A percentile compares a stretch with the other conserved stretches of the same genome.
These are phyloP conservation scores for Kodamaea arcana DNA, from an alignment of 1,139 yeast species.

Conservation along the genomic window DNA sequence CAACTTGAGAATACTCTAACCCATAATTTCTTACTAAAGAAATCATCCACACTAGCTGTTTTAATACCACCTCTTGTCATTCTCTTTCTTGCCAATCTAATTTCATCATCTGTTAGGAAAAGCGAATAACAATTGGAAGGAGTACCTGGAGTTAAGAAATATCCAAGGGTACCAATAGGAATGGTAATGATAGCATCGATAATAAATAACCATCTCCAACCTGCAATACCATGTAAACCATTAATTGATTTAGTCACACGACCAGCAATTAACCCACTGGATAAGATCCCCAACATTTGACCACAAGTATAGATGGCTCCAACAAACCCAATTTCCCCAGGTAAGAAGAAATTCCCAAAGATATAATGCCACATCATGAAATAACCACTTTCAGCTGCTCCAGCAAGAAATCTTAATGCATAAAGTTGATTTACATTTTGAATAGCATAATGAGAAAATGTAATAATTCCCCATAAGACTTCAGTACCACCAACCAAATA, in stretches of 20 bases:
- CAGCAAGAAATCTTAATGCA: conserved; percentile 26
- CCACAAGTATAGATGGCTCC: conserved; percentile 28
- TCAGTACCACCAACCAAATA: conserved; percentile 22
- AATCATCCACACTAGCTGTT: conserved; percentile 12
- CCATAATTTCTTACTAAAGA: conserved; percentile 22
- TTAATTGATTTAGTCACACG: neutral
- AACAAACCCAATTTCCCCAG: conserved; percentile 23
- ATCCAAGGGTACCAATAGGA: conserved; percentile 22
- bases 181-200: conserved; percentile 25
- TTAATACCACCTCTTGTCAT: conserved; percentile 24
- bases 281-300: conserved; percentile 26
- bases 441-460: conserved; percentile 19
- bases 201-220: conserved; percentile 31
- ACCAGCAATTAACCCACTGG: conserved; percentile 19
- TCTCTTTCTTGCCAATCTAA: conserved; percentile 20
- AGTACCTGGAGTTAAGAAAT: conserved; percentile 27
- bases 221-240: conserved; percentile 23
- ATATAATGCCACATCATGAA: conserved; percentile 21
- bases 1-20: conserved; percentile 19
- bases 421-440: conserved; percentile 17
- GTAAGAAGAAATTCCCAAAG: conserved; percentile 22
- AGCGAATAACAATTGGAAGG: conserved; percentile 25
- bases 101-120: conserved; percentile 28
- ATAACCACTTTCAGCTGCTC: conserved; percentile 24
- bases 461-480: conserved; percentile 23